A percentile compares a stretch with the other conserved stretches of the same genome.
Conservation (phyloP, 2,329 filamentous ascomycete species). For the Dothideomycetes sp. region DNA sequence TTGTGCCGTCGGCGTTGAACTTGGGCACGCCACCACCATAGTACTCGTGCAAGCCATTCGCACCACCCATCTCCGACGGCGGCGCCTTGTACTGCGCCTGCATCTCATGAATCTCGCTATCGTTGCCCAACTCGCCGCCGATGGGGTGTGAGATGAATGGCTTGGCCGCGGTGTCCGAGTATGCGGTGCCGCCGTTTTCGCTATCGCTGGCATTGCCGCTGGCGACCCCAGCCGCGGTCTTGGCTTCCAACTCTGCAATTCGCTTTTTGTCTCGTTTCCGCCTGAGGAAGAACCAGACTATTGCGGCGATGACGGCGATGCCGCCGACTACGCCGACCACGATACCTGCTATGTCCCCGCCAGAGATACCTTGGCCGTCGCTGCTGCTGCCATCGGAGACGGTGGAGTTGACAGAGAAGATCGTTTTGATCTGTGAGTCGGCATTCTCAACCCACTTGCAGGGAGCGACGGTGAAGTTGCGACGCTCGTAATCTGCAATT, state of each 20-base stretch:
- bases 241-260: constrained; percentile 20
- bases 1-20: neutral
- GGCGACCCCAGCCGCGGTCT: constrained; percentile 12
- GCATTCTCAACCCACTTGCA: constrained; percentile 21
- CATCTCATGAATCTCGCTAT: constrained; percentile 22
- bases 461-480: constrained; percentile 25
- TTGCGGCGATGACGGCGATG: constrained; percentile 15
- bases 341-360: constrained; percentile 23
- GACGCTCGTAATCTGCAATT: constrained; percentile 24
- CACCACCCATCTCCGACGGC: constrained; percentile 20
- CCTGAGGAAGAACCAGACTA: constrained; percentile 18
- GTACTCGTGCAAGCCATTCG: constrained; percentile 11
- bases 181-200: constrained; percentile 16
- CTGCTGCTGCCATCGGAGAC: constrained; percentile 6
- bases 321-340: constrained; percentile 21
- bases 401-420: constrained; percentile 16
- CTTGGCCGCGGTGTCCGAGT: neutral
- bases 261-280: constrained; percentile 15
- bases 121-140: constrained; percentile 22
- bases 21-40: no score
- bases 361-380: constrained; percentile 13
- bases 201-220: constrained; percentile 9
- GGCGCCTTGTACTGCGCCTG: constrained; percentile 15
- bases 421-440: constrained; percentile 16
- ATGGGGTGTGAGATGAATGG: constrained; percentile 12